Percentiles rank a stretch among this genome's conserved stretches.
These are phyloP conservation scores for Thielaviopsis ethacetica DNA, from an alignment of 2,329 filamentous ascomycete genomes.

Conservation along the genomic window DNA sequence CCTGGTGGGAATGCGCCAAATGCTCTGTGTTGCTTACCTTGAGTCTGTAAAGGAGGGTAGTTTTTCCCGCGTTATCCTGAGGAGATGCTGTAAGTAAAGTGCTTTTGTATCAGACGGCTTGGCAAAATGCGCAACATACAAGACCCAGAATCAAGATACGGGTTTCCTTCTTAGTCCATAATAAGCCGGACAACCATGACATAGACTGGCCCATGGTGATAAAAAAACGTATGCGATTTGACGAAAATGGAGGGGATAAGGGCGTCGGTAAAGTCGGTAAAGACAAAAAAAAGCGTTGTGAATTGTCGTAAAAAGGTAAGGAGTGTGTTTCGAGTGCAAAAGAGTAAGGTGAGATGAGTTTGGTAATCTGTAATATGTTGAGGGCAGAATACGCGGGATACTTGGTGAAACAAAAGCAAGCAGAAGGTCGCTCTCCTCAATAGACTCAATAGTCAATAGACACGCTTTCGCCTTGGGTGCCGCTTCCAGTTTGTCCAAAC, in stretches of 20 bases:
- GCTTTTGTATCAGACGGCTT: not conserved
- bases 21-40: conserved; percentile 44
- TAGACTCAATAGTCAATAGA: conserved; percentile 5
- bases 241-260: not conserved
- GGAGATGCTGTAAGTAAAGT: not conserved
- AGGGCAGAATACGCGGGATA: not conserved
- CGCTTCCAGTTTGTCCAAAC: conserved; percentile 3
- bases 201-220: conserved; percentile 46
- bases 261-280: not conserved
- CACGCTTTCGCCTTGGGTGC: conserved; percentile 1
- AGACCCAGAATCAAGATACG: conserved; percentile 87
- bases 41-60: conserved; percentile 84
- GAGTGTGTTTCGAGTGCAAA: not conserved
- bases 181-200: conserved; percentile 53
- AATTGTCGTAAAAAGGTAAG: not conserved
- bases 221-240: conserved; percentile 7
- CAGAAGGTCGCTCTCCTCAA: conserved; percentile 3
- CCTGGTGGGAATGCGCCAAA: not conserved
- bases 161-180: conserved; percentile 96
- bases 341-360: not conserved
- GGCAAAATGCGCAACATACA: conserved; percentile 35
- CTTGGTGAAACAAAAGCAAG: conserved; percentile 8
- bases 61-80: conserved; percentile 98
- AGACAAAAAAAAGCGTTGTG: not conserved
- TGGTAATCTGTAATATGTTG: not conserved